Evolutionary conservation across 352 stramenopile genomes (phyloP), one percentile per base, ranked within the genome.

Genomic region (Phytophthora ramorum): DNA sequence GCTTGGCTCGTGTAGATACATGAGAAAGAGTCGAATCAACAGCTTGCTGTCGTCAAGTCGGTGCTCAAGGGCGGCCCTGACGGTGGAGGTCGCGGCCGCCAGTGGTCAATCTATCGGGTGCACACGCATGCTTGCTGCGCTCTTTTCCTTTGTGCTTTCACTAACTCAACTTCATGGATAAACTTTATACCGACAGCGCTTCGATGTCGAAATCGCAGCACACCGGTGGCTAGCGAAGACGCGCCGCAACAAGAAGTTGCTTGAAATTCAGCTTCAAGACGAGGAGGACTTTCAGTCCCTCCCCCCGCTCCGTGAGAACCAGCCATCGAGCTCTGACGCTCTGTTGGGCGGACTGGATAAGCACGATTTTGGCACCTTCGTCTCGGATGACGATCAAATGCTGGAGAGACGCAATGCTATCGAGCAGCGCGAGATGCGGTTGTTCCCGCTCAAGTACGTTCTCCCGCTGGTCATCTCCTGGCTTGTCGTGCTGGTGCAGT

Each of bases 81-180:
- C 2, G 75, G 78, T 56, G 75, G 76, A 49, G 69, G 74, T 3
- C 76, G 76, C 14, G 73, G 76, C 10, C 79, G 79, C 2, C 73
- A 77, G 12, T 93, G 85, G 85, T 91, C 81, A 9, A 78, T 93
- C 63, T 93, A 87, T 61, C 65, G 72, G 26, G 85, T 92, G 73
- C 55, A 63, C 73, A 41, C 14, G 28, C 7, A 34, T 12, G 0
- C 28, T 34, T 34, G 28, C 8, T 41, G 35, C 13, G 9, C 19
- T 32, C 5, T 28, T 44, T 16, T 28, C 16, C 22, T 20, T 14
- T 52, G 14, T 53, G 10, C n/a, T 13, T 32, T 40, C 57, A 22
- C 28, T 57, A 7, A 45, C 43, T 38, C 17, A 44, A 9, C 17
- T 13, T 34, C 14, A 14, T 40, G 40, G 10, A 49, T 50, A 26